Evolutionary conservation across 306 rosid genomes (phyloP), one percentile per base, ranked within the genome.

Genomic region (Malus sieversii): DNA sequence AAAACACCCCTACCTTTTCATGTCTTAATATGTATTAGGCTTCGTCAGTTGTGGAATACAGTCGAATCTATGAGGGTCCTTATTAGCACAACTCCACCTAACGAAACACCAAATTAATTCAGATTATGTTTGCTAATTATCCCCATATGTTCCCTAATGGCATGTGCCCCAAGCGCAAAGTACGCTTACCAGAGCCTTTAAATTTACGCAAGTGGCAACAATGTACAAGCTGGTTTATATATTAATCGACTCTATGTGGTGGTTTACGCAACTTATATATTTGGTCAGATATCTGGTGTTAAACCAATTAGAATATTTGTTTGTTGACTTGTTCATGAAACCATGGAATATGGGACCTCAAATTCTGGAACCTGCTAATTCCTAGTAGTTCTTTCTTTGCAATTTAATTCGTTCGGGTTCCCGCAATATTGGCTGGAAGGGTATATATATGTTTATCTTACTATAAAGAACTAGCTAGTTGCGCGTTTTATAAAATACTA

Each of bases 91-190:
- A 78, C 78, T 81, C 82, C 75, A 71, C 76, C 82, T 72, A 86
- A 86, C 70, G 62, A 77, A 75, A 81, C 73, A 79, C 70, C 32
- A 71, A 68, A 70, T 32, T 68, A 78, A 79, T 75, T 75, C 38
- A 76, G 67, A 75, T 79, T 76, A 66, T 32, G 77, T 70, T 22
- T 18, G 14, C 55, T 20, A 78, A 63, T 69, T 18, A 72, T n/a
- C 4, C 32, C 51, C 71, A 67, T 66, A 8, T 32, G 3, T 62
- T 6, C 20, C 77, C 53, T 57, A 71, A 68, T 38, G 48, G 84
- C 98, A 93, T 91, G 98, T 93, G 96, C 75, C 62, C 79, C 7
- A 70, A 65, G 83, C 95, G 88, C 76, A 77, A 93, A 82, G 80
- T 71, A 81, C 96, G 96, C 79, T 63, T 53, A 78, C 74, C 74